Conservation (phyloP, 352 stramenopile species). For the Globisporangium abappressorium region DNA sequence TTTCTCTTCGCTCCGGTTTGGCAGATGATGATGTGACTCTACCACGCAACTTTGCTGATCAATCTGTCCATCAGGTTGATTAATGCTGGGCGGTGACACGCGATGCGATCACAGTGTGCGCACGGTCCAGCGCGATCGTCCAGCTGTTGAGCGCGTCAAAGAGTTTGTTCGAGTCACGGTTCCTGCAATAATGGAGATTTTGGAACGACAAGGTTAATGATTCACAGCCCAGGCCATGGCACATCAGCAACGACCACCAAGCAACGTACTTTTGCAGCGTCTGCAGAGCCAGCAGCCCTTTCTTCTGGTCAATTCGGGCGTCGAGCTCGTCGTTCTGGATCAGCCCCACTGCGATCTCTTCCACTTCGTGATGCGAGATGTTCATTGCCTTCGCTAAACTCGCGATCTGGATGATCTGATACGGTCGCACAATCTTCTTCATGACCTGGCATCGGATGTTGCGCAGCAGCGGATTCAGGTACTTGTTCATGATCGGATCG, state of each 20-base stretch:
- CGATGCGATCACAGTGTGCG: slow-evolving; percentile 43
- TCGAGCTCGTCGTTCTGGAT: slow-evolving; percentile 91
- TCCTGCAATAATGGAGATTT: slow-evolving; percentile 20
- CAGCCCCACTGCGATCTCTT: slow-evolving; percentile 88
- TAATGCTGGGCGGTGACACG: slow-evolving; percentile 30
- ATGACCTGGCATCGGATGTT: slow-evolving; percentile 94
- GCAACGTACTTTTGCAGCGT: slow-evolving; percentile 45
- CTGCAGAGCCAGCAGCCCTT: slow-evolving; percentile 51
- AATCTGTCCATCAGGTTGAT: no score
- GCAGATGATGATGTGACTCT: neutral
- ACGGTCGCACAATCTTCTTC: slow-evolving; percentile 88
- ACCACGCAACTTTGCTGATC: neutral
- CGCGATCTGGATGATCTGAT: slow-evolving; percentile 86
- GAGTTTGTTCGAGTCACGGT: slow-evolving; percentile 57
- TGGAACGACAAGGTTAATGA: neutral
- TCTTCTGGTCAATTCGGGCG: slow-evolving; percentile 89
- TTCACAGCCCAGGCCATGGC: no score
- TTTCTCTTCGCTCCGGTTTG: slow-evolving; percentile 2
- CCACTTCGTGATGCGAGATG: slow-evolving; percentile 81
- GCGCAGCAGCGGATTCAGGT: slow-evolving; percentile 87
- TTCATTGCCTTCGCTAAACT: slow-evolving; percentile 90
- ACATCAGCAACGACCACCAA: neutral
- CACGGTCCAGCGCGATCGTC: slow-evolving; percentile 46
- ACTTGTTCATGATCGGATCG: slow-evolving; percentile 92
- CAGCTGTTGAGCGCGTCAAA: slow-evolving; percentile 70